Evolutionary conservation across 345 rosid genomes (phyloP), one percentile per base, ranked within the genome.

Genomic region (Firmiana major): DNA sequence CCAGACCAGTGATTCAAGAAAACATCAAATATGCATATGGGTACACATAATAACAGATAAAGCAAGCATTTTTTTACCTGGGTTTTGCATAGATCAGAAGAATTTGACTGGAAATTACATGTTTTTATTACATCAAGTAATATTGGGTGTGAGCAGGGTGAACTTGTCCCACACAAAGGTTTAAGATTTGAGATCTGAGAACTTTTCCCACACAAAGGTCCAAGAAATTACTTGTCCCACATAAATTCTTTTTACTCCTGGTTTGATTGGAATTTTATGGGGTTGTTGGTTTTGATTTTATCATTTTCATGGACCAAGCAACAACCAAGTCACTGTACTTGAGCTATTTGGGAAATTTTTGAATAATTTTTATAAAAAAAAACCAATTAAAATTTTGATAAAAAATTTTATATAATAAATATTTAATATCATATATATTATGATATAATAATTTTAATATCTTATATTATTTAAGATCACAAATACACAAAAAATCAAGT

Each of bases 31-130:
- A 9, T 51, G 75, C 62, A 53, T 68, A 46, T 45, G 31, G 34
- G 10, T 12, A 60, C 55, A 10, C 22, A 28, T 3, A 53, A 53
- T 12, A 28, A 31, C 9, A 0, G 75, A 71, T 16, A 15, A 51
- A 71, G 75, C 60, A 53, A n/a, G 22, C 75, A 71, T 13, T 8
- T 11, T 11, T 31, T 63, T 53, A 71, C 75, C 46, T 71, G 43
- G 22, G 42, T 46, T 48, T 70, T 28, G 55, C 73, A 36, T 3
- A 51, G 26, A 10, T 1, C 15, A 21, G 12, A 40, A n/a, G 28
- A n/a, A 11, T 6, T 45, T 43, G 15, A n/a, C 1, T 22, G 31
- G 53, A 67, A 67, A 40, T 21, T 67, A 22, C 10, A 28, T 43
- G 19, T 11, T 9, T 70, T 46, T 16, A 31, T 22, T 46, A 21